phyloP scores from a whole-genome alignment of 2,329 filamentous ascomycete genomes.

The Remersonia thermophila region DNA sequence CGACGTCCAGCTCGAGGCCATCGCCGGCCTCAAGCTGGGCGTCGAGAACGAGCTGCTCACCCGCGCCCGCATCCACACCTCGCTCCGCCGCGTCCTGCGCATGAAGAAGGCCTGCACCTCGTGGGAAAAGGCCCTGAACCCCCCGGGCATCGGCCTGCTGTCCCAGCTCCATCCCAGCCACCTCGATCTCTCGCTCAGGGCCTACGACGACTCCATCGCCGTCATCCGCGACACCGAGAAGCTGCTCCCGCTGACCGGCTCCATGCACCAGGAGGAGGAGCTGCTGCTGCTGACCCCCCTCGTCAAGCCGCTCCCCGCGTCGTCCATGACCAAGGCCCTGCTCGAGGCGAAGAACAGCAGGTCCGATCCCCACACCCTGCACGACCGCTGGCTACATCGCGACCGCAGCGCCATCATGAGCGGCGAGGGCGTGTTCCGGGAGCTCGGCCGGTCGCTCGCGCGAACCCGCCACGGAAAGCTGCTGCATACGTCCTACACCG shows the following conservation, averaged over 20 bases:
- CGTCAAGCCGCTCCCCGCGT: slow-evolving; percentile 85
- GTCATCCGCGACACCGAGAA: slow-evolving; percentile 83
- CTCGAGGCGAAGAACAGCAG: slow-evolving; percentile 37
- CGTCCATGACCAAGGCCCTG: slow-evolving; percentile 63
- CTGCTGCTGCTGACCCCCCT: slow-evolving; percentile 79
- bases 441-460: slow-evolving; percentile 78
- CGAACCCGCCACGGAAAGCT: slow-evolving; percentile 75
- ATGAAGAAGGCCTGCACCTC: slow-evolving; percentile 79
- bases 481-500: slow-evolving; percentile 88
- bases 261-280: slow-evolving; percentile 75
- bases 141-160: slow-evolving; percentile 63
- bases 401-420: slow-evolving; percentile 63
- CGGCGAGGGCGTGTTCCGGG: slow-evolving; percentile 83
- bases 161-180: slow-evolving; percentile 75
- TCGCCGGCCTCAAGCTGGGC: slow-evolving; percentile 77
- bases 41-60: slow-evolving; percentile 85
- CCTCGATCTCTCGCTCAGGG: slow-evolving; percentile 65
- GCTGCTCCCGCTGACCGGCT: slow-evolving; percentile 68
- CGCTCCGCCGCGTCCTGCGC: slow-evolving; percentile 62
- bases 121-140: slow-evolving; percentile 85
- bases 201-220: slow-evolving; percentile 87
- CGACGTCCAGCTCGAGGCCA: slow-evolving; percentile 79
- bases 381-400: slow-evolving; percentile 47
- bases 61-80: slow-evolving; percentile 66
- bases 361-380: slow-evolving; percentile 25